A percentile compares a stretch with the other conserved stretches of the same genome.
These are phyloP conservation scores for Penicillium chermesinum DNA, from an alignment of 495 filamentous ascomycete species.

Conservation along the genomic window DNA sequence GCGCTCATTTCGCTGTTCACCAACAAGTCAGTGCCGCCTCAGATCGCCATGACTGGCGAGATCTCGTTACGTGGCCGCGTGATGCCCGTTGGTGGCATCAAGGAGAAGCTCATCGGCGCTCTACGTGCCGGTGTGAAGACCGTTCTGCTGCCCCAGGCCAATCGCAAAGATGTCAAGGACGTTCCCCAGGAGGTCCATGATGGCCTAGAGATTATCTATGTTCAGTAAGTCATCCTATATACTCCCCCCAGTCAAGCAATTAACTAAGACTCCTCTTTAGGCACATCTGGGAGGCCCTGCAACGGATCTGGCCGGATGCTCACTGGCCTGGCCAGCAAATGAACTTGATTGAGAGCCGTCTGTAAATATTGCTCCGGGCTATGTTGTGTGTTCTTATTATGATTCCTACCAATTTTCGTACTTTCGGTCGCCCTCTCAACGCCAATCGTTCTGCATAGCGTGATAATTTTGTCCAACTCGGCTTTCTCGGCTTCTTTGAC, in stretches of 20 bases:
- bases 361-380: slow-evolving; percentile 30
- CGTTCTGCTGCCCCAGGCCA: slow-evolving; percentile 80
- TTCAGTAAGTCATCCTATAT: slow-evolving; percentile 55
- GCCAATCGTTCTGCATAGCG: slow-evolving; percentile 5
- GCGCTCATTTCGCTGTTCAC: slow-evolving; percentile 89
- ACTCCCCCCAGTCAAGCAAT: neutral
- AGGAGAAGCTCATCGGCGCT: slow-evolving; percentile 97
- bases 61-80: slow-evolving; percentile 84
- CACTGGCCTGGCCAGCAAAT: slow-evolving; percentile 70
- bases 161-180: slow-evolving; percentile 91
- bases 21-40: slow-evolving; percentile 82
- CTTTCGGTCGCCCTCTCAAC: slow-evolving; percentile 2
- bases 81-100: slow-evolving; percentile 89
- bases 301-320: slow-evolving; percentile 76
- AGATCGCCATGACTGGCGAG: slow-evolving; percentile 97
- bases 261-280: slow-evolving; percentile 29
- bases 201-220: slow-evolving; percentile 82
- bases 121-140: slow-evolving; percentile 91
- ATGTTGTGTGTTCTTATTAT: neutral
- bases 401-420: neutral
- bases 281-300: slow-evolving; percentile 86
- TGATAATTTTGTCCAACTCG: neutral
- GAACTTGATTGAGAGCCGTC: slow-evolving; percentile 56
- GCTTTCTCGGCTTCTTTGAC: neutral
- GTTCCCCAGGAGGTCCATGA: slow-evolving; percentile 85